These are phyloP conservation scores for Tirmania nivea DNA, from an alignment of 495 filamentous ascomycete genomes.

Conservation along the genomic window DNA sequence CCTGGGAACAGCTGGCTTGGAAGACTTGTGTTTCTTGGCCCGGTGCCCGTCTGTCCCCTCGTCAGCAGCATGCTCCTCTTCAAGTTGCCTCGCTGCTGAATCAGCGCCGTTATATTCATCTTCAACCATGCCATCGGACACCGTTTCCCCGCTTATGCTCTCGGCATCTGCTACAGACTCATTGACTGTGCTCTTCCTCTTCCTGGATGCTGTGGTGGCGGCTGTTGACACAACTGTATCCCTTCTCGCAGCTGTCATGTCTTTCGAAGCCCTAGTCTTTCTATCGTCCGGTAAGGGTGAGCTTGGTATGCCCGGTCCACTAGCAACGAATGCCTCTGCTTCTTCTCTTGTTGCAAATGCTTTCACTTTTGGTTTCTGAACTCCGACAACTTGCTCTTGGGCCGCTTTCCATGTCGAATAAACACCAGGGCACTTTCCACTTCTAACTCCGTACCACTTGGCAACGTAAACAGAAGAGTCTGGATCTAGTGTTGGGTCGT, in stretches of 20 bases:
- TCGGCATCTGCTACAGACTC: neutral
- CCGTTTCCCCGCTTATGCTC: neutral
- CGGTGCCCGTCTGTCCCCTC: neutral
- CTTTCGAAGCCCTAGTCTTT: neutral
- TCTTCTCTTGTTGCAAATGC: slow-evolving; percentile 57
- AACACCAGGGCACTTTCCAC: slow-evolving; percentile 61
- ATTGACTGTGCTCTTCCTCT: neutral
- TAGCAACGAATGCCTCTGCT: slow-evolving; percentile 49
- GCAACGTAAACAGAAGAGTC: slow-evolving; percentile 20
- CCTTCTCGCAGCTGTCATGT: neutral
- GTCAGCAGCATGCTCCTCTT: neutral
- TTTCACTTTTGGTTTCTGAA: slow-evolving; percentile 49
- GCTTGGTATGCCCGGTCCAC: slow-evolving; percentile 16
- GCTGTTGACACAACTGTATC: neutral
- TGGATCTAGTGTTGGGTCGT: slow-evolving; percentile 24
- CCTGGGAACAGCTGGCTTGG: neutral
- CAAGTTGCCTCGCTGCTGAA: neutral
- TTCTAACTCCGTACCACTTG: slow-evolving; percentile 70
- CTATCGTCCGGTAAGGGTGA: neutral
- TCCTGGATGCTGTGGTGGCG: neutral
- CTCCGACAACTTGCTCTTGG: slow-evolving; percentile 53
- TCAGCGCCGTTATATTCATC: neutral
- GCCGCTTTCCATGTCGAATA: slow-evolving; percentile 74
- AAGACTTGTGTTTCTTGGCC: neutral
- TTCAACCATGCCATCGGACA: neutral